Evolutionary conservation across 2,329 filamentous ascomycete genomes (phyloP).

Genomic region (Aspergillus cejpii): DNA sequence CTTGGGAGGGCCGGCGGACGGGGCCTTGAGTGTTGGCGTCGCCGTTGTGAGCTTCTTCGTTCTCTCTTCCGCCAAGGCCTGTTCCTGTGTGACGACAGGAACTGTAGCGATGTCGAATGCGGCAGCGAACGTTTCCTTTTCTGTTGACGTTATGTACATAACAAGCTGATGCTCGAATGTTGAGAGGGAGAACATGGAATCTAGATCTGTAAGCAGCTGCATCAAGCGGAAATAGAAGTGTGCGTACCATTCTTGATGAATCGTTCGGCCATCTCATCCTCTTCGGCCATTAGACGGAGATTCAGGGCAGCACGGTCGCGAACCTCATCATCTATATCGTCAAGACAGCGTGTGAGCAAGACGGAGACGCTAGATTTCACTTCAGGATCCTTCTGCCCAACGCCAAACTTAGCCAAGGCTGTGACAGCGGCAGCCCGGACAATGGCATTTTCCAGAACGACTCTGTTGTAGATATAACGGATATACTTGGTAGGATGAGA

Average conservation of each 20-base stretch:
- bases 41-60: slow-evolving; percentile 95
- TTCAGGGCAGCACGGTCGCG: slow-evolving; percentile 91
- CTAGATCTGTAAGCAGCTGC: slow-evolving; percentile 42
- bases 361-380: slow-evolving; percentile 95
- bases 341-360: slow-evolving; percentile 83
- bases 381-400: slow-evolving; percentile 91
- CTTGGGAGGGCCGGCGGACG: slow-evolving; percentile 72
- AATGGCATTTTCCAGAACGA: slow-evolving; percentile 93
- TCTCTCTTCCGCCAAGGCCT: slow-evolving; percentile 90
- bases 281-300: slow-evolving; percentile 82
- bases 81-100: slow-evolving; percentile 88
- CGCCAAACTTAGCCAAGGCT: slow-evolving; percentile 91
- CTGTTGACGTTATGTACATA: slow-evolving; percentile 91
- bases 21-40: slow-evolving; percentile 88
- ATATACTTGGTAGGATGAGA: slow-evolving; percentile 97
- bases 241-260: slow-evolving; percentile 86
- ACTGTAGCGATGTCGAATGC: slow-evolving; percentile 90
- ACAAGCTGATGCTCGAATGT: slow-evolving; percentile 96
- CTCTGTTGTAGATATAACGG: slow-evolving; percentile 97
- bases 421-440: slow-evolving; percentile 93
- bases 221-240: not conserved
- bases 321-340: slow-evolving; percentile 96
- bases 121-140: slow-evolving; percentile 72
- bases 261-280: slow-evolving; percentile 73
- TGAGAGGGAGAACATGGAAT: slow-evolving; percentile 90